A percentile compares a stretch with the other conserved stretches of the same genome.
Evolutionary conservation across 2,329 filamentous ascomycete genomes (phyloP).

Genomic region (Colletotrichum lupini): DNA sequence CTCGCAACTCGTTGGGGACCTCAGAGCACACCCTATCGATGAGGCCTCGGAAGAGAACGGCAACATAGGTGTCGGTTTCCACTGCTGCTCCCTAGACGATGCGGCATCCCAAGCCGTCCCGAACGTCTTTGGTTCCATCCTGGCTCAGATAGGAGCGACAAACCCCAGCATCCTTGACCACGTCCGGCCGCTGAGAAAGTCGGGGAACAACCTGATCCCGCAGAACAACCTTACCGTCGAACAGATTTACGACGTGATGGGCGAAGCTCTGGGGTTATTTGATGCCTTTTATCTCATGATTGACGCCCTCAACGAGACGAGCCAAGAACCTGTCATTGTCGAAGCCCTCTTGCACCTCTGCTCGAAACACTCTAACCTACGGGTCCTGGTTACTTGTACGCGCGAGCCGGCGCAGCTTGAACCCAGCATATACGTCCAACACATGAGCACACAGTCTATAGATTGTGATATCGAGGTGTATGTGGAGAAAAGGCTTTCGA

Average conservation of each 20-base stretch:
- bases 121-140: conserved; percentile 43
- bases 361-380: conserved; percentile 31
- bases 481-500: conserved; percentile 36
- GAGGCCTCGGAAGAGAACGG: neutral
- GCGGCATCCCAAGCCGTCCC: conserved; percentile 40
- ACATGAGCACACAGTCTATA: conserved; percentile 36
- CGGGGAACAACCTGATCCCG: conserved; percentile 30
- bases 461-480: conserved; percentile 40
- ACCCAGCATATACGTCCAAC: conserved; percentile 26
- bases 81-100: conserved; percentile 41
- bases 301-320: conserved; percentile 41
- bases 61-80: conserved; percentile 38
- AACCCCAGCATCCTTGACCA: conserved; percentile 35
- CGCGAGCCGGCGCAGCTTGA: conserved; percentile 22
- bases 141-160: conserved; percentile 38
- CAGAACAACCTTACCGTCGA: conserved; percentile 37
- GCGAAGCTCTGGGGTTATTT: conserved; percentile 20
- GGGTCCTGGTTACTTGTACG: conserved; percentile 39
- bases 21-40: conserved; percentile 23
- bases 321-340: conserved; percentile 31
- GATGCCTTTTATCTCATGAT: conserved; percentile 38
- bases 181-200: conserved; percentile 34
- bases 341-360: conserved; percentile 35
- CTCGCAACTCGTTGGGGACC: conserved; percentile 39
- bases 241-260: conserved; percentile 34